Base-by-base conservation (phyloP, 2,329 filamentous ascomycete species). In the Aspergillus pseudoglaucus region DNA sequence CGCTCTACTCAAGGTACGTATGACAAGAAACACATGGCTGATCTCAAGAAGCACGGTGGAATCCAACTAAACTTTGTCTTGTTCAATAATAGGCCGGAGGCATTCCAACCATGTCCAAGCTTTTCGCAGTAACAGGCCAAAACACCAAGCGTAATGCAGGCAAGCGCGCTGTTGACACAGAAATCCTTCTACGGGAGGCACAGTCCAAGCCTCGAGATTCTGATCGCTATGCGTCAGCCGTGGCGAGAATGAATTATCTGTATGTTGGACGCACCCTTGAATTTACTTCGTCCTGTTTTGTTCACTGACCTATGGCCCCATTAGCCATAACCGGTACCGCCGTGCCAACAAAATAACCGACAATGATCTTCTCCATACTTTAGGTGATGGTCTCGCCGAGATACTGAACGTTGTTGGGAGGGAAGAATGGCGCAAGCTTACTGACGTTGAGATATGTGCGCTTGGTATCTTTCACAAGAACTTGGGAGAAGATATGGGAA, bases 391-490 rank as follows among this genome's bases (percentile, higher is more conserved):
- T 57, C 73, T 83, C 33, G 68, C 74, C 1, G 82, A 87, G 60
- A 82, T 83, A 3, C 62, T 75, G 15, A 69, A 75, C 25, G 86
- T 81, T 71, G 74, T 83, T n/a, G 64, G 71, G 3, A 66, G 70
- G 4, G 83, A 79, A 55, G 85, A 88, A 59, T 88, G 84, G 84
- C 75, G 85, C 2, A 39, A 66, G 3, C 63, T 86, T n/a, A 81
- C 77, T 8, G 75, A 81, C 1, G 74, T 87, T 67, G 85, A 88
- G 62, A 58, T 70, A 8, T 84, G 80, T 50, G 83, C 83, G 2
- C 61, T 82, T 74, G 38, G 78, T 75, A 3, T 78, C 81, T 59
- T 87, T 81, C 83, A 84, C 82, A 63, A 70, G 71, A 47, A 68
- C 85, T 23, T 64, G 2, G 84, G 83, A 10, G 80, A 85, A 48